phyloP scores from a whole-genome alignment of 352 stramenopile genomes.

The Phytophthora pluvialis region DNA sequence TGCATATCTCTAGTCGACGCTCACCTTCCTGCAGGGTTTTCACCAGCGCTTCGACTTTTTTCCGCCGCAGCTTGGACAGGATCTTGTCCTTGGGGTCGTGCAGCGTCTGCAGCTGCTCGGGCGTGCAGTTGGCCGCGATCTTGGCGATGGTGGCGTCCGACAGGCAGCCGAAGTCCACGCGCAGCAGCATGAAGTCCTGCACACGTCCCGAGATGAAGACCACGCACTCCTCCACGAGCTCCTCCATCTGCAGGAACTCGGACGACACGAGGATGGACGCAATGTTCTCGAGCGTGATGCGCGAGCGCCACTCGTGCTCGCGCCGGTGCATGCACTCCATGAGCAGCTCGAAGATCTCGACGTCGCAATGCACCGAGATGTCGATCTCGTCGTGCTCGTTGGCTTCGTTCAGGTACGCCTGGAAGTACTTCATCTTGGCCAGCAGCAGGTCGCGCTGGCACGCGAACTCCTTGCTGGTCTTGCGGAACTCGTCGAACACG shows the following conservation, averaged over 20 bases:
- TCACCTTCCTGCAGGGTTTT: conserved; percentile 38
- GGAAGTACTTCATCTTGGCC: conserved; percentile 93
- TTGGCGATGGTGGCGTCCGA: conserved; percentile 75
- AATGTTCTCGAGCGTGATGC: conserved; percentile 75
- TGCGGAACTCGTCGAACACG: conserved; percentile 90
- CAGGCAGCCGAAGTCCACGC: conserved; percentile 88
- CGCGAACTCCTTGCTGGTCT: conserved; percentile 86
- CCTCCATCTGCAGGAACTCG: conserved; percentile 93
- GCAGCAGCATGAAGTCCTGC: conserved; percentile 84
- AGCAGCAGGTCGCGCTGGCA: conserved; percentile 84
- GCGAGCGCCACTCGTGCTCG: conserved; percentile 49
- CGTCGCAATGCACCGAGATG: conserved; percentile 93
- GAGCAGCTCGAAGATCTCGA: conserved; percentile 93
- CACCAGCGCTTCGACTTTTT: conserved; percentile 78
- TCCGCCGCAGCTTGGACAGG: conserved; percentile 81
- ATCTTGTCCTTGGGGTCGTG: conserved; percentile 90
- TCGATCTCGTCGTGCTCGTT: conserved; percentile 91
- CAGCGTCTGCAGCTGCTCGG: conserved; percentile 66
- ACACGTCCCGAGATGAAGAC: conserved; percentile 74
- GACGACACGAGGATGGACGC: conserved; percentile 91
- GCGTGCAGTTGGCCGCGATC: conserved; percentile 66
- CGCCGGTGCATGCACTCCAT: conserved; percentile 87
- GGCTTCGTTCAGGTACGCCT: conserved; percentile 74
- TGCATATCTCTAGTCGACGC: conserved; percentile 42
- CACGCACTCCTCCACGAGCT: conserved; percentile 86